phyloP scores from a whole-genome alignment of 768 basidiomycete species.

The Hypholoma fasciculare region DNA sequence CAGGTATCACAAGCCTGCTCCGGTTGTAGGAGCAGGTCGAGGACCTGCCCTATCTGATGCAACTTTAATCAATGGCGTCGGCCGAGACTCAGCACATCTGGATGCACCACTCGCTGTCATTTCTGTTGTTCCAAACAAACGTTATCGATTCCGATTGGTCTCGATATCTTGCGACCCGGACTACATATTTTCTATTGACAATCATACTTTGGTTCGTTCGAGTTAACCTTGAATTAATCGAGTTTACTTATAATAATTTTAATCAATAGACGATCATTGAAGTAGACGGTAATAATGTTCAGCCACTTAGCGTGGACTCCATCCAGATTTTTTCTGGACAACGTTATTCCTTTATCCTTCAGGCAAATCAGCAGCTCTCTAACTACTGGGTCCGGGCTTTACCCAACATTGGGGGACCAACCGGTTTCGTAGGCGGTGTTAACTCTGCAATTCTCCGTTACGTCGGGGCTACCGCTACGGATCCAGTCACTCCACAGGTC shows the following conservation, averaged over 20 bases:
- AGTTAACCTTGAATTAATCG: neutral
- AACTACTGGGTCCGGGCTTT: slow-evolving; percentile 45
- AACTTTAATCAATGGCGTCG: slow-evolving; percentile 48
- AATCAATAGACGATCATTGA: slow-evolving; percentile 26
- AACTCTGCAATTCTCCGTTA: slow-evolving; percentile 47
- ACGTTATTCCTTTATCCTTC: slow-evolving; percentile 32
- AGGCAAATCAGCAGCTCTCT: slow-evolving; percentile 30
- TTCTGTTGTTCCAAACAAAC: slow-evolving; percentile 32
- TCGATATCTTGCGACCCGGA: slow-evolving; percentile 44
- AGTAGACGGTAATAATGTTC: slow-evolving; percentile 35
- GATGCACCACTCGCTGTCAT: slow-evolving; percentile 34
- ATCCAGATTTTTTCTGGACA: slow-evolving; percentile 23
- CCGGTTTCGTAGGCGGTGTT: slow-evolving; percentile 28
- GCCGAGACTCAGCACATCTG: slow-evolving; percentile 42
- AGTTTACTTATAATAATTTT: neutral
- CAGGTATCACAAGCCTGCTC: slow-evolving; percentile 30
- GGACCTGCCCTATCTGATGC: slow-evolving; percentile 28
- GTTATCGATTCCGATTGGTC: slow-evolving; percentile 51
- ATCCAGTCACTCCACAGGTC: too few relatives aligned
- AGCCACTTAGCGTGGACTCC: slow-evolving; percentile 33
- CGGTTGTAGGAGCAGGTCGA: slow-evolving; percentile 15
- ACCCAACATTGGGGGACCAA: slow-evolving; percentile 22
- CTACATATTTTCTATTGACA: slow-evolving; percentile 44
- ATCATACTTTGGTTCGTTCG: slow-evolving; percentile 34
- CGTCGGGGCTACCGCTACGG: neutral